Conservation (phyloP, 257 asterid species). For the Rhazya stricta region DNA sequence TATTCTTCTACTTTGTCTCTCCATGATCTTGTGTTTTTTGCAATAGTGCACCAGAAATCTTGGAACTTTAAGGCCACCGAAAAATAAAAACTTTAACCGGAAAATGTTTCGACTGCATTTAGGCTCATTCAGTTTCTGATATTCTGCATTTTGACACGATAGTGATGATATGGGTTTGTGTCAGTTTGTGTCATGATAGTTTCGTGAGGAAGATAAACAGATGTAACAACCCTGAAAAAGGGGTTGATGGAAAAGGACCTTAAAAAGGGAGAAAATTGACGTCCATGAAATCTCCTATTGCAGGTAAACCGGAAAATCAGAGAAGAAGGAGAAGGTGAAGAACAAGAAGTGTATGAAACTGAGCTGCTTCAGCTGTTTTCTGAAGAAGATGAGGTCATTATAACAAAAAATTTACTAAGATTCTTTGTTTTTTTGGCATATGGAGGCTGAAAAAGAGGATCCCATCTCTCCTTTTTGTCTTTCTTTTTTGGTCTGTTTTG, state of each 20-base stretch:
- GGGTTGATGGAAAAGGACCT: slow-evolving; percentile 16
- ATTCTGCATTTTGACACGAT: not conserved
- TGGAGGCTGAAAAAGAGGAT: not conserved
- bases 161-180: slow-evolving; percentile 25
- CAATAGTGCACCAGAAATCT: not conserved
- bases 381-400: slow-evolving; percentile 75
- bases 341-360: slow-evolving; percentile 52
- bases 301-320: slow-evolving; percentile 49
- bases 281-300: slow-evolving; percentile 5
- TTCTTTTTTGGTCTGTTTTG: not conserved
- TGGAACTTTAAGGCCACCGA: not conserved
- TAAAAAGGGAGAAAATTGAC: not conserved
- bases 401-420: too few relatives aligned
- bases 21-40: not conserved
- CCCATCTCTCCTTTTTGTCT: not conserved
- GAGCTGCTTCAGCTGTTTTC: slow-evolving; percentile 73
- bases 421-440: not conserved
- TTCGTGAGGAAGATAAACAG: slow-evolving; percentile 44
- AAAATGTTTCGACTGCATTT: not conserved
- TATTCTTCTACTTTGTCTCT: slow-evolving; percentile 5
- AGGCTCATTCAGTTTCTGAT: not conserved
- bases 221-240: slow-evolving; percentile 43
- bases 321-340: slow-evolving; percentile 44
- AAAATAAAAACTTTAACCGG: not conserved
- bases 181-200: slow-evolving; percentile 31